Evolutionary conservation across 164 flowering plant genomes (phyloP), one percentile per base, ranked within the genome.

Genomic region (Annona cherimola): DNA sequence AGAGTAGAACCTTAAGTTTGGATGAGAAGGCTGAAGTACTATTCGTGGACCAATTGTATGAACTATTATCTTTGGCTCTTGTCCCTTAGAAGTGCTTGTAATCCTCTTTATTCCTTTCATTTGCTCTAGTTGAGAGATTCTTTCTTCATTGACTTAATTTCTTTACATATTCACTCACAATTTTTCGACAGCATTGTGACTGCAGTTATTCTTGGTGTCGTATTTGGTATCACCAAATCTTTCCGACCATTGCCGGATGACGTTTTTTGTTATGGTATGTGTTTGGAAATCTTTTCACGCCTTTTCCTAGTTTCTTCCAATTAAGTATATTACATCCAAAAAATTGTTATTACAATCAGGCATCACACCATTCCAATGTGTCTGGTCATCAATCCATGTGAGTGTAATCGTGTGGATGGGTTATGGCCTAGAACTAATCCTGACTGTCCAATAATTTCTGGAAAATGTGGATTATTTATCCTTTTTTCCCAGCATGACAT

Each of bases 11-110:
- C 63, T 77, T 95, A 65, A 86, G 83, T 73, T 78, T 91, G 64
- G 98, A 95, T 79, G 91, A 91, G 82, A 95, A 90, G 82, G 96
- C 99, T 2, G 99, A 83, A 81, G 46, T 95, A 66, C 80, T 95
- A 42, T 83, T 95, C 77, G 68, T 87, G 71, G 93, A 84, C 81
- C 98, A 95, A 75, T 75, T 82, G 98, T 94, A 86, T 70, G 86
- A 44, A 45, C 64, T 62, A 45, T 12, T 42, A 45, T 18, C 76
- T 50, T 63, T 63, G 7, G 55, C 44, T 70, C 50, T 63, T 76
- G 12, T 62, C 3, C n/a, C 19, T 19, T 40, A 43, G 26, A 44
- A 41, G 2, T 45, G 2, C 11, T 67, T 39, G 2, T 42, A 42
- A 1, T 65, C 63, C 5, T 39, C 8, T 9, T 43, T n/a, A 59